Percentiles rank a stretch among this genome's conserved stretches.
phyloP scores from a whole-genome alignment of 257 asterid species.

The Linderniella brevidens region DNA sequence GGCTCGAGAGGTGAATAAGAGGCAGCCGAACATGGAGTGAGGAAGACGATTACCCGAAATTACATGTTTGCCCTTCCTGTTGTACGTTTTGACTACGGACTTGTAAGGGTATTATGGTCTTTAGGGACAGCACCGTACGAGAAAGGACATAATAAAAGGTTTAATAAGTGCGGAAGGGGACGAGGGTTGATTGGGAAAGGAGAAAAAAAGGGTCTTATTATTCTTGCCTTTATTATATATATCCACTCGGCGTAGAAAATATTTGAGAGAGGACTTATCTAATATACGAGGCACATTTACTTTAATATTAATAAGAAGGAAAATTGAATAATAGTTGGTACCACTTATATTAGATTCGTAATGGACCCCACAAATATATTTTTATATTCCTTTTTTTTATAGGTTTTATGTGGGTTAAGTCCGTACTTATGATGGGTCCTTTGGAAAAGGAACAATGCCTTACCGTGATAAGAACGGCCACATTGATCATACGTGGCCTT shows the following conservation, averaged over 20 bases:
- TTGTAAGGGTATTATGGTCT: constrained; percentile 18
- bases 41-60: constrained; percentile 11
- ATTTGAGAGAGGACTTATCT: constrained; percentile 49
- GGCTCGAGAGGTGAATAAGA: constrained; percentile 11
- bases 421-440: constrained; percentile 57
- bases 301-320: too few relatives aligned
- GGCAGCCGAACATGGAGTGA: constrained; percentile 17
- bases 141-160: constrained; percentile 24
- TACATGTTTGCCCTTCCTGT: constrained; percentile 23
- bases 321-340: too few relatives aligned
- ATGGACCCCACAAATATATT: too few relatives aligned
- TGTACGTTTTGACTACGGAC: too few relatives aligned
- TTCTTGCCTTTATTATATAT: constrained; percentile 13
- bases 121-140: constrained; percentile 27
- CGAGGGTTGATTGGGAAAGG: constrained; percentile 29
- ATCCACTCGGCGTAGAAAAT: constrained; percentile 66
- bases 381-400: too few relatives aligned
- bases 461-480: constrained; percentile 43
- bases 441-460: constrained; percentile 11
- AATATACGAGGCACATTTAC: too few relatives aligned
- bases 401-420: constrained; percentile 11
- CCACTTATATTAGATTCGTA: too few relatives aligned
- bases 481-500: too few relatives aligned
- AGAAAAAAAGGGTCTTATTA: background rate
- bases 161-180: constrained; percentile 3